phyloP scores from a whole-genome alignment of 2,329 filamentous ascomycete genomes.

The Ceratocystis ficicola region DNA sequence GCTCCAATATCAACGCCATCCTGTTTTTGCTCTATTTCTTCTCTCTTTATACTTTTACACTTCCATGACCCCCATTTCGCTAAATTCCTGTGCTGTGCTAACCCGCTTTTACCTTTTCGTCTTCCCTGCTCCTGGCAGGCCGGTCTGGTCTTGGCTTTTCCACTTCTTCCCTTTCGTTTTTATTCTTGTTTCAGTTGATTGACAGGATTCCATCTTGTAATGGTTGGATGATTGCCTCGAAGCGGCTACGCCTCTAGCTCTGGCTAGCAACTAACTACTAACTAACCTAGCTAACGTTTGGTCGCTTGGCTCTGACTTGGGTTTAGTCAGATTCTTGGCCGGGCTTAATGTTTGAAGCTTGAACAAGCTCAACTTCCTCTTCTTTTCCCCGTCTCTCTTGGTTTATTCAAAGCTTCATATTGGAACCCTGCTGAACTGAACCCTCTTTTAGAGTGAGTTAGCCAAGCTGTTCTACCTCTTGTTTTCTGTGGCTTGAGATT shows the following conservation, averaged over 20 bases:
- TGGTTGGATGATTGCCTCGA: not conserved
- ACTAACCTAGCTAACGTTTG: not conserved
- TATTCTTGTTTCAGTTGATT: conserved; percentile 3
- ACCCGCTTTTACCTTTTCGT: not conserved
- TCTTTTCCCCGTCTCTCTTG: not conserved
- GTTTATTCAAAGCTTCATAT: not conserved
- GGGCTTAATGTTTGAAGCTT: not conserved
- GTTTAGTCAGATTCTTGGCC: not conserved
- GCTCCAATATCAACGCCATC: not conserved
- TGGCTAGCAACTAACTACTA: not conserved
- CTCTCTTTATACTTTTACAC: not conserved
- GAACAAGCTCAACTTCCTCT: not conserved
- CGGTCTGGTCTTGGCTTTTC: not conserved
- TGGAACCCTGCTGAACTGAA: not conserved
- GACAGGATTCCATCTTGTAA: conserved; percentile 5
- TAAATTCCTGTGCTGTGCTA: not conserved
- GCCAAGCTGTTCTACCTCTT: not conserved
- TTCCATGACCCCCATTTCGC: not conserved
- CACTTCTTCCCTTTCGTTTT: not conserved
- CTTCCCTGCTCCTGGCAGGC: not conserved
- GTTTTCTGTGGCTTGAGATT: not conserved
- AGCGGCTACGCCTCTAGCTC: not conserved
- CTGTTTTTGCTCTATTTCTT: not conserved
- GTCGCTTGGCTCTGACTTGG: not conserved
- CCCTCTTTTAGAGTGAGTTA: not conserved